These are phyloP conservation scores for Paxillus ammoniavirescens DNA, from an alignment of 768 basidiomycete genomes.

Conservation along the genomic window DNA sequence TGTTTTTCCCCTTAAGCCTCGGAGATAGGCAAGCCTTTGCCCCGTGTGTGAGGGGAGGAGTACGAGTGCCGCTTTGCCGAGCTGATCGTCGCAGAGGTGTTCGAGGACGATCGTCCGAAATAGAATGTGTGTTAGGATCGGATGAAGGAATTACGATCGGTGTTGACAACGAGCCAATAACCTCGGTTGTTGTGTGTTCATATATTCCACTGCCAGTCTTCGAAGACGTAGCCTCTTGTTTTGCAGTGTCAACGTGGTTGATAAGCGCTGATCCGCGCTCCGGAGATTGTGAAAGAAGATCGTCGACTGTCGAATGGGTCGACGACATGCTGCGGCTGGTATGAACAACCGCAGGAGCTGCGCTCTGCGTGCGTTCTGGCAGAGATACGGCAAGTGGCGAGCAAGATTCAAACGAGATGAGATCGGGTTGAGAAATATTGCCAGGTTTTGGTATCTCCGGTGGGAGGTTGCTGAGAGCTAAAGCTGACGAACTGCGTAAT, in stretches of 20 bases:
- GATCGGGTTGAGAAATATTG: slow-evolving; percentile 26
- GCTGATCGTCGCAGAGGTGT: slow-evolving; percentile 39
- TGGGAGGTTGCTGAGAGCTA: slow-evolving; percentile 1
- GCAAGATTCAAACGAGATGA: slow-evolving; percentile 45
- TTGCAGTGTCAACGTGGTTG: slow-evolving; percentile 1
- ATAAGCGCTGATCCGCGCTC: slow-evolving; percentile 10
- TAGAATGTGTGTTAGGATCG: not conserved
- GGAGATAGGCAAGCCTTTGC: slow-evolving; percentile 16
- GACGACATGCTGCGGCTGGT: slow-evolving; percentile 11
- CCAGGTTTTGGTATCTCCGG: slow-evolving; percentile 1
- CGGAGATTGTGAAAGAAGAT: slow-evolving; percentile 23
- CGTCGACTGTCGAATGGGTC: slow-evolving; percentile 14
- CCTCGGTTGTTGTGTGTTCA: slow-evolving; percentile 3
- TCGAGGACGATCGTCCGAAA: not conserved
- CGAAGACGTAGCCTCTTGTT: slow-evolving; percentile 1
- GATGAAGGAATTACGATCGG: slow-evolving; percentile 4
- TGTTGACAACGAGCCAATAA: not conserved
- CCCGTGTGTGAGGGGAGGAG: slow-evolving; percentile 5
- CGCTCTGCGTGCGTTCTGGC: not conserved
- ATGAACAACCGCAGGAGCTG: slow-evolving; percentile 1
- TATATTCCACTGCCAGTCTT: not conserved
- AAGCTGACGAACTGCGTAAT: not conserved
- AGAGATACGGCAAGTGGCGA: slow-evolving; percentile 22
- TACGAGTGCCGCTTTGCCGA: slow-evolving; percentile 33
- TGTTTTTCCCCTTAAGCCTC: slow-evolving; percentile 22